Base-by-base conservation (phyloP, 2,329 filamentous ascomycete species). In the Magnaporthiopsis rhizophila region DNA sequence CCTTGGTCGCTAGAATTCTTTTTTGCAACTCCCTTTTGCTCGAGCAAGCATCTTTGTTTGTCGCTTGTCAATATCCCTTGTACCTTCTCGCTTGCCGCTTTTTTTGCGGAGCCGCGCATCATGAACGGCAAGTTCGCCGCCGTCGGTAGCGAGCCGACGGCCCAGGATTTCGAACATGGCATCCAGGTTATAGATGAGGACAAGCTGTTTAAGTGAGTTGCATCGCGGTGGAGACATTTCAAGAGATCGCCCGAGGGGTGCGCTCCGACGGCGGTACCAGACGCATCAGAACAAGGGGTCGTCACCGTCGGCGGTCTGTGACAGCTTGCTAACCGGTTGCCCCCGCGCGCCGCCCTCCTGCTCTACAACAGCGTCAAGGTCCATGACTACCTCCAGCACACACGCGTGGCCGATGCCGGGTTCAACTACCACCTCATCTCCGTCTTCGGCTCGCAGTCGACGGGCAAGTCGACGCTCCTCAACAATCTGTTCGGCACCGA, bases 381-480 rank as follows among this genome's bases (percentile, higher is more conserved):
- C 72, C 89, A 88, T 72, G 86, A 87, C 65, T 99, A 99, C 76
- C 86, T 99, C 69, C 84, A 86, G 69, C 80, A 87, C 69, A 91
- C 92, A 75, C 83, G 90, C 72, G 87, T 97, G 70, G 90, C 92
- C 70, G 87, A 91, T 66, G 88, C 93, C 68, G 95, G 95, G 73
- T 99, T 99, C 86, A 97, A 98, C 80, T 99, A 99, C 80, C 95
- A 99, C 78, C 86, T 99, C 74, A 97, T 99, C 74, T 97, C 94
- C 72, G 95, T 99, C 72, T 99, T 99, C 76, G 95, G 95, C 58
- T 98, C 94, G 65, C 95, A 99, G 81, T 98, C 95, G 28, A 99
- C 95, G 50, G 95, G 95, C 70, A 99, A 99, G 80, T 98, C 95
- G 59, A 99, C 95, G 7, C 84, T 99, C 59, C 87, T 99, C 68